A percentile compares a stretch with the other conserved stretches of the same genome.
Conservation (phyloP, 192 early-diverging fungal genomes). For the Chytriomyces confervae region DNA sequence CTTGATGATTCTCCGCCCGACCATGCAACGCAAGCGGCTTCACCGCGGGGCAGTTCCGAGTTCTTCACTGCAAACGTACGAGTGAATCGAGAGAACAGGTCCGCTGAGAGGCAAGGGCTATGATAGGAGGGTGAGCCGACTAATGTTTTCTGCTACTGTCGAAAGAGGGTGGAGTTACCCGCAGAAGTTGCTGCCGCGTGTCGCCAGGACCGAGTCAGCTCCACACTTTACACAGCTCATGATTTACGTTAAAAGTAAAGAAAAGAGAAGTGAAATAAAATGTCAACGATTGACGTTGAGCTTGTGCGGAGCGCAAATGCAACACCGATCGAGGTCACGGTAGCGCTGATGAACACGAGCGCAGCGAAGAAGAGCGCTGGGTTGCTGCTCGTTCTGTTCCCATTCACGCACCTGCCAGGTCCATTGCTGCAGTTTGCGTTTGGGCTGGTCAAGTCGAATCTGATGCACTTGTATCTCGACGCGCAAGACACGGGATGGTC, state of each 20-base stretch:
- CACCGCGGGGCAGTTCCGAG: constrained; percentile 40
- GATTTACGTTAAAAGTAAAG: constrained; percentile 7
- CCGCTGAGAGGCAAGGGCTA: constrained; percentile 16
- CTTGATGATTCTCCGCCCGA: constrained; percentile 86
- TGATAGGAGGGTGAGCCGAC: no score
- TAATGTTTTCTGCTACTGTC: no score
- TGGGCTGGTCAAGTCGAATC: constrained; percentile 65
- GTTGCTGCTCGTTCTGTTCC: constrained; percentile 32
- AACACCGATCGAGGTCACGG: not conserved
- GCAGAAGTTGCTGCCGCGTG: constrained; percentile 11
- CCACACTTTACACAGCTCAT: not conserved
- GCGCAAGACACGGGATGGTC: constrained; percentile 73
- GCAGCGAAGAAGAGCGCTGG: not conserved
- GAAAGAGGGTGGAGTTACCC: not conserved
- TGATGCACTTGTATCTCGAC: constrained; percentile 65
- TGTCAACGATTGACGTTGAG: not conserved
- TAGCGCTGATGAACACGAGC: not conserved
- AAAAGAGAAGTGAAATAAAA: not conserved
- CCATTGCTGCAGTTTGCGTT: constrained; percentile 55
- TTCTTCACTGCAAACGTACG: not conserved
- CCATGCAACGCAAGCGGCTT: constrained; percentile 75
- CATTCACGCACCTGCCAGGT: constrained; percentile 44
- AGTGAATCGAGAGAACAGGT: constrained; percentile 18
- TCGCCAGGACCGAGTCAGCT: not conserved
- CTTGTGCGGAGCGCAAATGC: not conserved